phyloP scores from a whole-genome alignment of 148 eudicot species.

The Rhododendron kiyosumense region DNA sequence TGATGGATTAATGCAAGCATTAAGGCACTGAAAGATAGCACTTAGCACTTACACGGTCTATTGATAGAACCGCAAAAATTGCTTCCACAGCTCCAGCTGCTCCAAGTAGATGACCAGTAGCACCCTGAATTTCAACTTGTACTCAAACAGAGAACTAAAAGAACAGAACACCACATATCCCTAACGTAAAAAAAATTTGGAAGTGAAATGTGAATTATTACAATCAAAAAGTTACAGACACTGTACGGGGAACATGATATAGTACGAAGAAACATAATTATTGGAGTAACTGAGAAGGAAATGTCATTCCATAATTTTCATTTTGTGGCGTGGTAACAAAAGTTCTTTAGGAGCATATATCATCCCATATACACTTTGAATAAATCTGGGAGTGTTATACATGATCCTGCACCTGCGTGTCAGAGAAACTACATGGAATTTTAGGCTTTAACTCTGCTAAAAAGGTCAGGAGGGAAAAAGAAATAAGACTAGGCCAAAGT shows the following conservation, averaged over 20 bases:
- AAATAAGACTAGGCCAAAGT: background rate
- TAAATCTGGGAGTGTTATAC: background rate
- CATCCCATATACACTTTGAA: background rate
- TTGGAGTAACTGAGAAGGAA: background rate
- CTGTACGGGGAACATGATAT: background rate
- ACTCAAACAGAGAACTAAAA: background rate
- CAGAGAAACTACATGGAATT: background rate
- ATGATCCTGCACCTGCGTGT: background rate
- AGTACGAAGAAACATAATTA: background rate
- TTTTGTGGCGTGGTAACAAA: background rate
- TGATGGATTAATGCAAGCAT: background rate
- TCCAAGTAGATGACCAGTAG: conserved; percentile 92
- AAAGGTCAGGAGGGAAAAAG: background rate
- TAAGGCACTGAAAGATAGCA: conserved; percentile 2
- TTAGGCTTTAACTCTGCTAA: background rate
- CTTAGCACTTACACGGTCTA: conserved; percentile 68
- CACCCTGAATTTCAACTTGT: conserved; percentile 47
- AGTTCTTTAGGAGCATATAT: background rate
- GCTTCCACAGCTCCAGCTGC: conserved; percentile 99
- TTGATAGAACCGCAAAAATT: conserved; percentile 66
- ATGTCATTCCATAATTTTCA: background rate
- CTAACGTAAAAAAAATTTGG: background rate
- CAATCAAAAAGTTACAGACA: background rate
- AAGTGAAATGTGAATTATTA: background rate
- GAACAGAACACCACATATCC: background rate